These are phyloP conservation scores for Tetrahymena malaccensis DNA, from an alignment of 73 alveolate species.

Conservation along the genomic window DNA sequence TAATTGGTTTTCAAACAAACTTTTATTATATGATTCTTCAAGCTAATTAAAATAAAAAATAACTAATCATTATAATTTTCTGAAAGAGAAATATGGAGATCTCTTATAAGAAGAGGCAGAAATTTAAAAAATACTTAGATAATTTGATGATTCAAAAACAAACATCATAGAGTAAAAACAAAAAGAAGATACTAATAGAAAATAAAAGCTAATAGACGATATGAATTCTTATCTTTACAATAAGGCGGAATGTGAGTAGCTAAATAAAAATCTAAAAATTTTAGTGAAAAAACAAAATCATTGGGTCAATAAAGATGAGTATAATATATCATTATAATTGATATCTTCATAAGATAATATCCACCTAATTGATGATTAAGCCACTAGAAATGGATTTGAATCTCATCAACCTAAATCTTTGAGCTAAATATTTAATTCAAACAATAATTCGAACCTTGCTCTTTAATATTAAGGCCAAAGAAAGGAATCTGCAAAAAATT, in stretches of 20 bases:
- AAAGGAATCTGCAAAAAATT: not conserved
- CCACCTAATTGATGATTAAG: not conserved
- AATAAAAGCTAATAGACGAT: not conserved
- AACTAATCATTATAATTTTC: not conserved
- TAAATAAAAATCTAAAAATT: not conserved
- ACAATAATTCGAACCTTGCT: not conserved
- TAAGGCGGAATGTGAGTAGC: not conserved
- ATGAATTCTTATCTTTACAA: not conserved
- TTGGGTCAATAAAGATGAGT: not conserved
- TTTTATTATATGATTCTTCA: not conserved
- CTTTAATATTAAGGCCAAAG: not conserved
- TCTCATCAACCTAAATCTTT: not conserved
- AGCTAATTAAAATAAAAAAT: not conserved
- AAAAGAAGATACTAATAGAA: not conserved
- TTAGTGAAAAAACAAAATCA: not conserved
- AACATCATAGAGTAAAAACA: not conserved
- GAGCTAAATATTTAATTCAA: not conserved
- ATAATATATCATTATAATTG: not conserved
- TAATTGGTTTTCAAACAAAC: not conserved
- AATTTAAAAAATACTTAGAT: not conserved
- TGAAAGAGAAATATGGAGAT: not conserved
- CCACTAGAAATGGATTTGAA: not conserved
- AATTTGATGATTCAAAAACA: not conserved
- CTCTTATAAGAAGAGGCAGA: not conserved
- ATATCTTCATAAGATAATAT: not conserved